These are phyloP conservation scores for Neurospora tetraspora DNA, from an alignment of 495 filamentous ascomycete genomes.

Conservation along the genomic window DNA sequence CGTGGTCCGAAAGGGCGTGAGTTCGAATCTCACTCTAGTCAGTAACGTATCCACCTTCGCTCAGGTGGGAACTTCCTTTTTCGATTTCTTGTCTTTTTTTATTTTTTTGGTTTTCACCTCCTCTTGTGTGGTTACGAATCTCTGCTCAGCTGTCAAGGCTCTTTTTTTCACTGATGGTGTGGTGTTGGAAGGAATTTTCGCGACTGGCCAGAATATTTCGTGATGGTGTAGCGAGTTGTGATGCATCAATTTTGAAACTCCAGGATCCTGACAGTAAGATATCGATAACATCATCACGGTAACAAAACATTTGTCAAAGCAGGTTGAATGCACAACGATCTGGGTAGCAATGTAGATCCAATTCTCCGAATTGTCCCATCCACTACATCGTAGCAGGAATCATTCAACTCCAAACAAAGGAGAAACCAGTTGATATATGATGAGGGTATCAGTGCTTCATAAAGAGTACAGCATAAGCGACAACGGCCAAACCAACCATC, in stretches of 20 bases:
- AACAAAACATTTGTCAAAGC: too few relatives aligned
- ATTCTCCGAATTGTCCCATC: neutral
- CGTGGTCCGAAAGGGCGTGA: too few relatives aligned
- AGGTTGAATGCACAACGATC: too few relatives aligned
- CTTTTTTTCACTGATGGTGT: too few relatives aligned
- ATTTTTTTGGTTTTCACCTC: neutral
- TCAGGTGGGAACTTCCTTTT: neutral
- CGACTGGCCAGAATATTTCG: too few relatives aligned
- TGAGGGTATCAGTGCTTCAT: conserved; percentile 14
- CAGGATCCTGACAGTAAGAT: too few relatives aligned
- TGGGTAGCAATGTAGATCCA: neutral
- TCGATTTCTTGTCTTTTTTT: neutral
- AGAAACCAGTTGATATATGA: neutral
- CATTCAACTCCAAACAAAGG: neutral
- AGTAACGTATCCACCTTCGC: neutral
- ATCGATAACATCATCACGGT: too few relatives aligned
- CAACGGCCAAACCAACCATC: neutral
- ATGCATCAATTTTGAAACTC: too few relatives aligned
- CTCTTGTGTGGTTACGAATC: neutral
- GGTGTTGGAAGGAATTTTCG: too few relatives aligned
- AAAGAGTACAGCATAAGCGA: conserved; percentile 9
- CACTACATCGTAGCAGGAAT: neutral
- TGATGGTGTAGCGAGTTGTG: too few relatives aligned
- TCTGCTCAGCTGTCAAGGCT: neutral
- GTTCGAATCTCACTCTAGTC: too few relatives aligned